These are phyloP conservation scores for Syzygium aromaticum DNA, from an alignment of 345 rosid species.

Conservation along the genomic window DNA sequence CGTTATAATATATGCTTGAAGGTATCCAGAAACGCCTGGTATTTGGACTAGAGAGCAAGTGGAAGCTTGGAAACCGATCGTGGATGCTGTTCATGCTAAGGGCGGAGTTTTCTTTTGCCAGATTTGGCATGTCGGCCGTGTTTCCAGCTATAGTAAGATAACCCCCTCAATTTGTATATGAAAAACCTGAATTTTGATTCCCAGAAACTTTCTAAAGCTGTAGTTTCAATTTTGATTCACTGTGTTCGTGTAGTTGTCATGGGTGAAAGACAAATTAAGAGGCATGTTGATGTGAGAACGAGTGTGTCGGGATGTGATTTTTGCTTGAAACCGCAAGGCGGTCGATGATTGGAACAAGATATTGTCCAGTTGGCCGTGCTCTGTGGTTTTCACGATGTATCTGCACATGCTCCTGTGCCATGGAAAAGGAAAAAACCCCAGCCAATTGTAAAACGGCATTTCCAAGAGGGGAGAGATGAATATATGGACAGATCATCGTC, in stretches of 20 bases:
- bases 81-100: conserved; percentile 19
- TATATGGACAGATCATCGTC: background rate
- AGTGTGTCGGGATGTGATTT: background rate
- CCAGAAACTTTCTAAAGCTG: background rate
- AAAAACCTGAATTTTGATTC: background rate
- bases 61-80: conserved; percentile 22
- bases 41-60: conserved; percentile 13
- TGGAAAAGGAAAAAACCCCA: background rate
- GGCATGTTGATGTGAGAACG: background rate
- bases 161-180: background rate
- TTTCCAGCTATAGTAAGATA: background rate
- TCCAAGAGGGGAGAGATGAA: background rate
- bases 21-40: conserved; percentile 13
- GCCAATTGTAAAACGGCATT: background rate
- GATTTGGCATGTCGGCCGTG: conserved; percentile 17
- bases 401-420: background rate
- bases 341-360: background rate
- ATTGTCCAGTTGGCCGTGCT: background rate
- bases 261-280: background rate
- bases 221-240: background rate
- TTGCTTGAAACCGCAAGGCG: background rate
- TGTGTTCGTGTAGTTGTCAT: background rate
- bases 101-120: conserved; percentile 24
- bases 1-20: background rate
- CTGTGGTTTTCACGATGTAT: background rate